These are phyloP conservation scores for Chondrus crispus DNA, from an alignment of 23 red algal species.

Conservation along the genomic window DNA sequence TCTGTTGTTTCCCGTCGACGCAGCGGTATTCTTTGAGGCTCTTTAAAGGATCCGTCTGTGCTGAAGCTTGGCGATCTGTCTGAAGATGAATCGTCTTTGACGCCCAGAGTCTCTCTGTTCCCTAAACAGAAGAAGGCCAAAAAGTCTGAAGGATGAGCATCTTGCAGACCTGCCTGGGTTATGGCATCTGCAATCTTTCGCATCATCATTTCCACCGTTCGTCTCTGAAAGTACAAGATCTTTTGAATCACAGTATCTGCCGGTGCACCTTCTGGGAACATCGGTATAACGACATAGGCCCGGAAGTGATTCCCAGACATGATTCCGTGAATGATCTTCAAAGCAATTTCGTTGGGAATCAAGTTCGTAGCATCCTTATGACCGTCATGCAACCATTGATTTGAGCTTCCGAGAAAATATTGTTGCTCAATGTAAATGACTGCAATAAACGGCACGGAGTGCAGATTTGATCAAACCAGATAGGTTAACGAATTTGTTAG, in stretches of 20 bases:
- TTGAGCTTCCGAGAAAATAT: slow-evolving; percentile 69
- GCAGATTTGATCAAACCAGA: too few species aligned
- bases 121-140: slow-evolving; percentile 66
- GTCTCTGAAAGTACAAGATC: slow-evolving; percentile 63
- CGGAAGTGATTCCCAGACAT: slow-evolving; percentile 34
- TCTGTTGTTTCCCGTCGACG: slow-evolving; percentile 8
- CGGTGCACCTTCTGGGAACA: slow-evolving; percentile 59
- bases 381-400: slow-evolving; percentile 52
- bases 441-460: not conserved
- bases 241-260: slow-evolving; percentile 53
- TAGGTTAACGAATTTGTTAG: too few species aligned
- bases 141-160: slow-evolving; percentile 49
- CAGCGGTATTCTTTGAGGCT: slow-evolving; percentile 33
- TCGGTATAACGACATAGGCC: slow-evolving; percentile 60
- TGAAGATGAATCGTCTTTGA: not conserved
- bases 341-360: slow-evolving; percentile 53
- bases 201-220: slow-evolving; percentile 78
- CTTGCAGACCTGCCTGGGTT: slow-evolving; percentile 9
- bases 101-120: slow-evolving; percentile 14
- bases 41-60: slow-evolving; percentile 24
- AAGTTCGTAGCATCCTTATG: slow-evolving; percentile 64
- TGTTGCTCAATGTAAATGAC: slow-evolving; percentile 74
- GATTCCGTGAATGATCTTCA: slow-evolving; percentile 54
- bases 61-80: not conserved
- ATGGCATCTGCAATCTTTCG: slow-evolving; percentile 37